These are phyloP conservation scores for Heracleum sosnowskyi DNA, from an alignment of 129 eudicot species.

Conservation along the genomic window DNA sequence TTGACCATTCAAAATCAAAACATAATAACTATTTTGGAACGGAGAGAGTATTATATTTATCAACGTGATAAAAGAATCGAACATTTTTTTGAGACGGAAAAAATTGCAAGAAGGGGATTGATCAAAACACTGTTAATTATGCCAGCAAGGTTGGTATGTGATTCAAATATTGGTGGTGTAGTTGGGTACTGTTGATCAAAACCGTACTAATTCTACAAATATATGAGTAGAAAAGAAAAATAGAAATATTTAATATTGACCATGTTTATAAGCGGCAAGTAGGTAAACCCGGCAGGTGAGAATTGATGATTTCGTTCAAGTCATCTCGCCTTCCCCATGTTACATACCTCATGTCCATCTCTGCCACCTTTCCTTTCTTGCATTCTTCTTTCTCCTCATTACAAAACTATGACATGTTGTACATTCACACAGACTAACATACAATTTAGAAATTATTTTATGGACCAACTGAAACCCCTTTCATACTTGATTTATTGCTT, in stretches of 20 bases:
- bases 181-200: not conserved
- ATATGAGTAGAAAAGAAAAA: not conserved
- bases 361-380: not conserved
- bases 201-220: not conserved
- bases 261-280: slow-evolving; percentile 7
- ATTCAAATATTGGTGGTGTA: not conserved
- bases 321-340: slow-evolving; percentile 3
- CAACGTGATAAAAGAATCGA: too few relatives aligned
- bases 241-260: not conserved
- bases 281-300: slow-evolving; percentile 18
- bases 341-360: not conserved
- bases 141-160: not conserved
- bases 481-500: not conserved
- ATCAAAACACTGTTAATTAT: too few relatives aligned
- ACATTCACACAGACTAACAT: not conserved
- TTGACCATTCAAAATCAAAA: too few relatives aligned
- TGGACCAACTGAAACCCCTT: not conserved
- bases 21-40: too few relatives aligned
- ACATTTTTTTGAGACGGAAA: too few relatives aligned
- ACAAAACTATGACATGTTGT: not conserved
- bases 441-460: too few relatives aligned
- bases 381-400: not conserved
- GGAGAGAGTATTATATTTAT: too few relatives aligned
- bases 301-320: slow-evolving; percentile 34
- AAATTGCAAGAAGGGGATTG: too few relatives aligned